Evolutionary conservation across 306 rosid genomes (phyloP), one percentile per base, ranked within the genome.

Genomic region (Vachellia collinsii): DNA sequence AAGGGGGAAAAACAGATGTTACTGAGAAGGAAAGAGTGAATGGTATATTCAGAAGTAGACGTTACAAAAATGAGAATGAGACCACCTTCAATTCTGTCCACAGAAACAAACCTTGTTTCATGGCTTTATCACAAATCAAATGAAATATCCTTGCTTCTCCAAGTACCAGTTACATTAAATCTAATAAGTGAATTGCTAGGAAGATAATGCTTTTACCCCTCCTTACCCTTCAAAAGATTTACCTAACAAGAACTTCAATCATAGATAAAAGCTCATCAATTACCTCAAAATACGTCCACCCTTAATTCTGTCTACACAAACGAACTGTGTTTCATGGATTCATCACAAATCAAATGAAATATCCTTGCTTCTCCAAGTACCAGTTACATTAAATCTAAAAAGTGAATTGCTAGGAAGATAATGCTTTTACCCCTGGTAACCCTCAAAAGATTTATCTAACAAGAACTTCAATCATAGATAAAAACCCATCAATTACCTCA

Each of bases 401-500:
- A 42, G 50, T 48, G 58, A 29, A 41, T 63, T 59, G 62, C 53
- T 38, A 58, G 20, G 74, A 72, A 75, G 29, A 79, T 29, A 71
- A 76, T 17, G 46, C 36, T 7, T 56, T 50, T 38, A 71, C 46
- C 66, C 66, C 59, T 29, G 65, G 66, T 51, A 62, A 54, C 42
- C 65, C 77, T 8, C 70, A 1, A 58, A 77, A 29, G 64, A 72
- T 53, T 73, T 74, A 11, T 66, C 4, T 67, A 22, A 69, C 5
- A 76, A 41, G 61, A 39, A 48, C 29, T 70, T 59, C 70, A 70
- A 70, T 58, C 70, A 48, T 20, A 48, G 66, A 48, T 47, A 62
- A 29, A 42, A 78, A 69, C 23, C 42, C 74, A 53, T 11, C 19
- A 6, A 7, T 43, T 75, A 92, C 97, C 98, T 94, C 84, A 94